phyloP scores from a whole-genome alignment of 768 basidiomycete species.

The Lepiota brunneoincarnata region DNA sequence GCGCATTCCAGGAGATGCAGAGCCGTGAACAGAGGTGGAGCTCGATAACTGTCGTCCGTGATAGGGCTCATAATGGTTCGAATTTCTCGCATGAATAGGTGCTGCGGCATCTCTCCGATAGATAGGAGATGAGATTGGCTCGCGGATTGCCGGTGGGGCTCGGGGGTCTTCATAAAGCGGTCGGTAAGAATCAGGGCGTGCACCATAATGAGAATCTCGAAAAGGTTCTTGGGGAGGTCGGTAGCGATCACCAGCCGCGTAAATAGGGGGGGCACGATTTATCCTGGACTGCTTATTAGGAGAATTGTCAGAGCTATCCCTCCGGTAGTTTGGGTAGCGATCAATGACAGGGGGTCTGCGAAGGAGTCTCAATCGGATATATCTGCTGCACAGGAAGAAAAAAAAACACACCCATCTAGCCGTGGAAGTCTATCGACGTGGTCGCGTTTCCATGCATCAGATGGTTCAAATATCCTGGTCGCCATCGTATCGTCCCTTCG shows the following conservation, averaged over 20 bases:
- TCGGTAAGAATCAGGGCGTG: conserved; percentile 46
- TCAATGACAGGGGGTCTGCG: conserved; percentile 24
- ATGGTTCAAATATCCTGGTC: conserved; percentile 67
- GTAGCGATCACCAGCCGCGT: conserved; percentile 44
- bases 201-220: conserved; percentile 36
- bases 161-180: conserved; percentile 39
- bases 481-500: conserved; percentile 32
- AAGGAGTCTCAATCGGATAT: conserved; percentile 9
- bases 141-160: conserved; percentile 20
- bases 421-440: conserved; percentile 43
- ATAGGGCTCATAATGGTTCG: conserved; percentile 24
- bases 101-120: conserved; percentile 25
- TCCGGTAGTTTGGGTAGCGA: conserved; percentile 33
- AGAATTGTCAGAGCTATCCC: conserved; percentile 28
- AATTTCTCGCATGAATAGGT: conserved; percentile 19
- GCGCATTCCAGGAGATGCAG: conserved; percentile 1
- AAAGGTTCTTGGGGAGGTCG: conserved; percentile 39
- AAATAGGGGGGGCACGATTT: conserved; percentile 28
- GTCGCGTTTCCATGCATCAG: conserved; percentile 65
- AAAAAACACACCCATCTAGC: conserved; percentile 36
- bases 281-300: conserved; percentile 31
- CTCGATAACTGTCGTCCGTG: not conserved
- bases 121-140: conserved; percentile 16
- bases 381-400: conserved; percentile 12
- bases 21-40: too few relatives aligned